These are phyloP conservation scores for Eimeria acervulina DNA, from an alignment of 169 alveolate genomes.

Conservation along the genomic window DNA sequence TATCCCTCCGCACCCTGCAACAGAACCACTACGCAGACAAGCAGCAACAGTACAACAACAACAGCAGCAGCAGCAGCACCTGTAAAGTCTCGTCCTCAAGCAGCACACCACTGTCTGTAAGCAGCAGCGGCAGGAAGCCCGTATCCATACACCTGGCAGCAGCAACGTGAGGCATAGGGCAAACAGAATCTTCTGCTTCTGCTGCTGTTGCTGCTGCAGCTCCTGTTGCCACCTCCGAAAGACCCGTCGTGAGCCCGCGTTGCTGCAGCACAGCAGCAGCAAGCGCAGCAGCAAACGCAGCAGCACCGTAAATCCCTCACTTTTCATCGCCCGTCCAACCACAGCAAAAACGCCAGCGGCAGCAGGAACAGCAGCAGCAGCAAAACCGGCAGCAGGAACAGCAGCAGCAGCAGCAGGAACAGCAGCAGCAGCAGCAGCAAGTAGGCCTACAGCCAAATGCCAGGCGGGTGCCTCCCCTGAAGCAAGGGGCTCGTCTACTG, in stretches of 20 bases:
- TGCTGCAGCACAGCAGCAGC: constrained; percentile 52
- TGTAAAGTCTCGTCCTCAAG: constrained; percentile 79
- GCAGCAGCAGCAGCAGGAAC: constrained; percentile 13
- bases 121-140: constrained; percentile 61
- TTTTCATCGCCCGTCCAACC: background rate
- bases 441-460: constrained; percentile 18
- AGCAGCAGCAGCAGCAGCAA: constrained; percentile 40
- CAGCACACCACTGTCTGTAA: constrained; percentile 73
- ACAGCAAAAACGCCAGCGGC: background rate
- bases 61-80: constrained; percentile 66
- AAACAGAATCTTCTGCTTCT: background rate
- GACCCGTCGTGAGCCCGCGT: background rate
- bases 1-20: background rate
- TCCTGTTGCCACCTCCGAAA: background rate
- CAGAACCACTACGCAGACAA: background rate
- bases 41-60: constrained; percentile 1
- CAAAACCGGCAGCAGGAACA: constrained; percentile 25
- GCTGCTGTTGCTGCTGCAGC: constrained; percentile 42
- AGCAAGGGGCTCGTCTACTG: constrained; percentile 23
- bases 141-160: constrained; percentile 60
- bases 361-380: constrained; percentile 45
- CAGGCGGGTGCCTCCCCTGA: constrained; percentile 12
- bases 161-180: constrained; percentile 50
- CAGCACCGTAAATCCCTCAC: background rate
- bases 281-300: background rate